Evolutionary conservation across 768 basidiomycete genomes (phyloP), one percentile per base, ranked within the genome.

Genomic region (Termitomyces heimii): DNA sequence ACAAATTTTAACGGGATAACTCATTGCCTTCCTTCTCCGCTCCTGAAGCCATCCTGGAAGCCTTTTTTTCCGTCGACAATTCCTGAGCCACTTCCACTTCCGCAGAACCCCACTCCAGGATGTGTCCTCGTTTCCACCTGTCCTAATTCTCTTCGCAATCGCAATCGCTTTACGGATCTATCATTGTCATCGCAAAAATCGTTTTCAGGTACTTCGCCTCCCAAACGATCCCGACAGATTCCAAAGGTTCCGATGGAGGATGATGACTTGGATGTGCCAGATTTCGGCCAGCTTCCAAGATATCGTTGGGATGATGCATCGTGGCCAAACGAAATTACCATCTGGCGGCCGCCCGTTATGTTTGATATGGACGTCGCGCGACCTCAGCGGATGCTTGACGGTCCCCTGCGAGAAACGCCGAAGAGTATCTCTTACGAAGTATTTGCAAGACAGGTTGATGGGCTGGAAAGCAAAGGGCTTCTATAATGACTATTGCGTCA

Each of bases 341-440:
- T 64, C 16, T 62, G 59, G 61, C 60, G 47, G 10, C 60, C 50
- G 20, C 61, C 65, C 29, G 31, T 35, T 26, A 40, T 56, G 26
- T 55, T 60, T 22, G 43, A 60, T n/a, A 54, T 62, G 60, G 63
- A 66, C 54, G 58, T 66, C 39, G 54, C 63, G 18, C 60, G 62
- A 10, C 63, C 63, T 32, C 63, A 57, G 37, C 52, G 51, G 18
- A 63, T 65, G 62, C 24, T 31, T 32, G 49, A 53, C 31, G 32
- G 37, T 18, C 59, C 54, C 14, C 14, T 49, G 10, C 16, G 31
- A 10, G 60, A 65, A 28, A 47, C 62, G 20, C 60, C 62, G 2
- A 57, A 58, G 31, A 66, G 65, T 43, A 66, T 66, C 14, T 52
- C 60, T 5, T 66, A 65, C 35, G 58, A 62, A 31, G 63, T 56